Percentiles rank a stretch among this genome's conserved stretches.
These are phyloP conservation scores for Tremella mesenterica DNA, from an alignment of 768 basidiomycete genomes.

Conservation along the genomic window DNA sequence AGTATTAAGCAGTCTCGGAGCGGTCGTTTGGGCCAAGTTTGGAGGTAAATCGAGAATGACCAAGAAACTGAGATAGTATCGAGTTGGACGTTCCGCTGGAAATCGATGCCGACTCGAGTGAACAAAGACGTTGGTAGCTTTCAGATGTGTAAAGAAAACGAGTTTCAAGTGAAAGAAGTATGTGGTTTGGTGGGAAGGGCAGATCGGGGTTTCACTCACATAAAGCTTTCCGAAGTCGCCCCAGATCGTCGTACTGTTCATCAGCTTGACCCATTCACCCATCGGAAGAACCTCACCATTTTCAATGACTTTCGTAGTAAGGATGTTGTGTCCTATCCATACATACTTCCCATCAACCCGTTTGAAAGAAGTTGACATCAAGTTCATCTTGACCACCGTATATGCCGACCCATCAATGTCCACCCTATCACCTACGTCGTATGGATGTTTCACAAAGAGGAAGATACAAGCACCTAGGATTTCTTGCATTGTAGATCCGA, in stretches of 20 bases:
- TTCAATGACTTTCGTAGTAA: slow-evolving; percentile 44
- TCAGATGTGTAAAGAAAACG: too few relatives aligned
- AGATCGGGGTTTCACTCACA: slow-evolving; percentile 10
- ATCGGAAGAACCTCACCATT: slow-evolving; percentile 24
- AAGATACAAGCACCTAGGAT: slow-evolving; percentile 80
- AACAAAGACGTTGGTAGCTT: too few relatives aligned
- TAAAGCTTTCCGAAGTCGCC: slow-evolving; percentile 70
- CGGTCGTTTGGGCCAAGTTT: too few relatives aligned
- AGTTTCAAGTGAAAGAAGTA: too few relatives aligned
- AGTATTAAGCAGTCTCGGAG: background rate
- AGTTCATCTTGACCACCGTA: slow-evolving; percentile 78
- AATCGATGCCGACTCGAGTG: too few relatives aligned
- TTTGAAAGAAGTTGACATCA: slow-evolving; percentile 55
- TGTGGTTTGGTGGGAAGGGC: too few relatives aligned
- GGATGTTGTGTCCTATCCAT: slow-evolving; percentile 44
- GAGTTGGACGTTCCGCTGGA: too few relatives aligned
- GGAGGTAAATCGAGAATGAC: too few relatives aligned
- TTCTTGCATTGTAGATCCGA: slow-evolving; percentile 68
- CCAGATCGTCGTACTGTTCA: slow-evolving; percentile 46
- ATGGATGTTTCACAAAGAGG: slow-evolving; percentile 63
- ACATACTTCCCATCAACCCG: slow-evolving; percentile 43
- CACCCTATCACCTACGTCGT: slow-evolving; percentile 50
- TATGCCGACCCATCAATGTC: slow-evolving; percentile 53
- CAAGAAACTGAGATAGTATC: too few relatives aligned
- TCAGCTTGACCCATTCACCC: background rate